Evolutionary conservation across 371 early-diverging fungal genomes (phyloP).

Genomic region (Amoeboaphelidium occidentale): DNA sequence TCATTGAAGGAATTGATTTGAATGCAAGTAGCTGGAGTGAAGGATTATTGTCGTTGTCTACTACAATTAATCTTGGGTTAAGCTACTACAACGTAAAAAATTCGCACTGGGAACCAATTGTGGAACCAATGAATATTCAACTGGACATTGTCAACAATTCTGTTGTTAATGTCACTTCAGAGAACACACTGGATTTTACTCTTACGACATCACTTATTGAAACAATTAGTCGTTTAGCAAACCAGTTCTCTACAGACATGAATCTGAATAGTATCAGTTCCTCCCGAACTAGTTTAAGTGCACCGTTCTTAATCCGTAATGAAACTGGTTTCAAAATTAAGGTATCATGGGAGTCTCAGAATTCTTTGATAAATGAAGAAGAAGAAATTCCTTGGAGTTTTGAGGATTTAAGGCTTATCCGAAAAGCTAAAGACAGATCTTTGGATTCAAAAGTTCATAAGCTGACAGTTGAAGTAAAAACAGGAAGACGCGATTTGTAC

Average conservation of each 20-base stretch:
- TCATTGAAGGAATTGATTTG: too few relatives aligned
- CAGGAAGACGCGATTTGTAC: background rate
- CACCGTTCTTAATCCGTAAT: conserved; percentile 65
- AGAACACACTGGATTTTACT: background rate
- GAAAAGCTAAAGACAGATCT: conserved; percentile 28
- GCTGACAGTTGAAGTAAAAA: conserved; percentile 4
- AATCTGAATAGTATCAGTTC: background rate
- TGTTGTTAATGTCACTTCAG: background rate
- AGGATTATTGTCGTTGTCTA: conserved; percentile 34
- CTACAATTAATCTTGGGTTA: conserved; percentile 36
- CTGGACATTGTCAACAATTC: conserved; percentile 5
- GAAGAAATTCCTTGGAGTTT: conserved; percentile 70
- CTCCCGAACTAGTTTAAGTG: conserved; percentile 14
- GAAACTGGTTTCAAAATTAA: conserved; percentile 66
- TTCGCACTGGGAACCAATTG: conserved; percentile 92
- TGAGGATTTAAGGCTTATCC: conserved; percentile 77
- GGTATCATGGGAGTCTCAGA: conserved; percentile 36
- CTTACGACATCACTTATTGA: background rate
- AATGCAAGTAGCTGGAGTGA: background rate
- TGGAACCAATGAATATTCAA: conserved; percentile 57
- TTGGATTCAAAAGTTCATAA: conserved; percentile 6
- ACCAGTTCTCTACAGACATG: background rate
- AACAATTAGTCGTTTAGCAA: background rate
- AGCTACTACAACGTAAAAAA: conserved; percentile 85
- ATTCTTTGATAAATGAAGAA: conserved; percentile 39